Evolutionary conservation across 2,329 filamentous ascomycete species (phyloP), one percentile per base, ranked within the genome.

Genomic region (Pseudogymnoascus sp.): DNA sequence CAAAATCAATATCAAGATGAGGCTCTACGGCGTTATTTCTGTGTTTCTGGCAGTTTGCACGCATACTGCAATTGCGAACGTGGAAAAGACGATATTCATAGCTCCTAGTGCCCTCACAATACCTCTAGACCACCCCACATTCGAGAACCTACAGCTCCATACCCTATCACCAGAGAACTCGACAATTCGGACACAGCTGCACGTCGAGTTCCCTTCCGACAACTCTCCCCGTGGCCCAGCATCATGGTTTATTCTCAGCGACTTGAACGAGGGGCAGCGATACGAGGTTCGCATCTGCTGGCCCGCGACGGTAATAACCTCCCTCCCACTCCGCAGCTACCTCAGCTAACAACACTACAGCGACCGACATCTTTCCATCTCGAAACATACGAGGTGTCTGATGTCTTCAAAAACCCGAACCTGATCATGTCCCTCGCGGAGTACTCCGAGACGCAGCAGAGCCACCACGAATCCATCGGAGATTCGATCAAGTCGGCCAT

Each of bases 281-380:
- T 97, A 97, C 78, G 94, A 99, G 77, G 82, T 96, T 57, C 86
- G 94, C 60, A 80, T 97, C 63, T 97, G 93, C 76, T 99, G 93
- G 92, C 81, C 91, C 63, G 94, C 94, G 39, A 94, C 88, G 63
- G 93, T 80, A 34, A n/a, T 2, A 30, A 16, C 43, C 14, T 9
- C 38, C 16, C 22, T 22, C 9, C 43, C 22, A 2, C 14, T 6
- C 22, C 43, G 16, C 22, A 20, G 6, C 43, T 59, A 2, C 22
- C 22, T 59, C 41, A 22, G 54, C 58, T 57, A 57, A 57, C 57
- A 66, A 66, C 59, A 43, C 35, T 18, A 2, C 64, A 97, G 92
- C 88, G 96, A 86, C 93, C 93, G 47, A 96, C 92, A 0, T 76
- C 81, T 22, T 96, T 97, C 75, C 79, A 77, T 64, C 77, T 97